Base-by-base conservation (phyloP, 306 rosid species). In the Luffa aegyptiaca region DNA sequence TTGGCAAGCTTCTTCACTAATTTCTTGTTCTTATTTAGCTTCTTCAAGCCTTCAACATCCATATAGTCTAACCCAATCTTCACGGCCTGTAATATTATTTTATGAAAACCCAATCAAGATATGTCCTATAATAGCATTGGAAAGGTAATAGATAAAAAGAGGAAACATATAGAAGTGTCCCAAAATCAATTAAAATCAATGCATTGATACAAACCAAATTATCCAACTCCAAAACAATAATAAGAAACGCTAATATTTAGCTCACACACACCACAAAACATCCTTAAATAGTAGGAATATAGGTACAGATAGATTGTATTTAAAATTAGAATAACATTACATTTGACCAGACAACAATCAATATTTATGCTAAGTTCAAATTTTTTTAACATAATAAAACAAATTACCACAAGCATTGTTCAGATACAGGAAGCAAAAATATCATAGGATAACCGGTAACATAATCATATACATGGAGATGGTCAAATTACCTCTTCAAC, bases 31-130 rank as follows among this genome's bases (percentile, higher is more conserved):
- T 93, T 93, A 85, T 91, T 93, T 0, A 93, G 87, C 91, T 91
- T 93, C 86, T 93, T 93, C 89, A 93, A 81, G 0, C 80, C 85
- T 79, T 93, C 98, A 2, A 93, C 98, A 79, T 91, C 98, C 97
- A 91, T 93, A 18, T 70, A 91, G 35, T 91, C 98, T 71, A 93
- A 41, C 26, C 97, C 90, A 1, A 91, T 89, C 76, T 93, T 93
- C 86, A 85, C 91, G 0, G 98, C 98, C 98, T 93, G 80, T 73
- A 80, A 49, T 52, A 8, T 33, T 42, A 1, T 51, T 53, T 26
- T 10, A 20, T 37, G 35, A 79, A 65, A 61, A 61, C 12, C 5
- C 41, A 10, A 55, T 73, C 8, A 70, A 70, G 51, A 59, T 6
- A 10, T 2, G 51, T 0, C 55, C 3, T 37, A 33, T 3, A 45